Evolutionary conservation across 2,329 filamentous ascomycete genomes (phyloP).

Genomic region (Pseudogymnoascus sp.): DNA sequence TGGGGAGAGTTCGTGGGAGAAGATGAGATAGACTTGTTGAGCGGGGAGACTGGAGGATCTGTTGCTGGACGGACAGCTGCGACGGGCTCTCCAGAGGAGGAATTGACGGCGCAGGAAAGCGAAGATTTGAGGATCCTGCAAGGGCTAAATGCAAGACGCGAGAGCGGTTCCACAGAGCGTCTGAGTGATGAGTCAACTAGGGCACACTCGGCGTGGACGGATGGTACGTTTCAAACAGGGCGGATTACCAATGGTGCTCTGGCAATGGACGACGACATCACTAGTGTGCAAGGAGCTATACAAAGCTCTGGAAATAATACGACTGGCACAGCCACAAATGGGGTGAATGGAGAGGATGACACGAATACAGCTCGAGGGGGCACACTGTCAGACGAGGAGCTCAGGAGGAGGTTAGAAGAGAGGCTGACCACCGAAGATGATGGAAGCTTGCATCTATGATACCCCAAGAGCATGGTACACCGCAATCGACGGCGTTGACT

Average conservation of each 20-base stretch:
- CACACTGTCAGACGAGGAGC: constrained; percentile 50
- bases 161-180: constrained; percentile 10
- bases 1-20: constrained; percentile 51
- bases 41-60: background rate
- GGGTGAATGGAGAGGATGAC: constrained; percentile 8
- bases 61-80: constrained; percentile 20
- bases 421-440: constrained; percentile 46
- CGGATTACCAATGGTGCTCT: constrained; percentile 46
- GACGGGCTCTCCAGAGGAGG: constrained; percentile 9
- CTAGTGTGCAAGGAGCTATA: constrained; percentile 5
- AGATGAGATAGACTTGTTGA: constrained; percentile 31
- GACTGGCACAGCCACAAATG: constrained; percentile 12
- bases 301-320: background rate
- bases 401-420: constrained; percentile 48
- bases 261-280: constrained; percentile 34
- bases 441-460: constrained; percentile 56
- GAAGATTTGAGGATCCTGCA: constrained; percentile 11
- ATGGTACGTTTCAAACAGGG: constrained; percentile 58
- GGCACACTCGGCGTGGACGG: constrained; percentile 42
- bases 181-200: background rate
- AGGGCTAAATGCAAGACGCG: background rate
- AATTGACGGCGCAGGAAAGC: constrained; percentile 17
- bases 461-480: background rate
- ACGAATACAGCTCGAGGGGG: constrained; percentile 31
- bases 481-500: background rate